These are phyloP conservation scores for Saccharomycopsis schoenii DNA, from an alignment of 805 yeast species.

Conservation along the genomic window DNA sequence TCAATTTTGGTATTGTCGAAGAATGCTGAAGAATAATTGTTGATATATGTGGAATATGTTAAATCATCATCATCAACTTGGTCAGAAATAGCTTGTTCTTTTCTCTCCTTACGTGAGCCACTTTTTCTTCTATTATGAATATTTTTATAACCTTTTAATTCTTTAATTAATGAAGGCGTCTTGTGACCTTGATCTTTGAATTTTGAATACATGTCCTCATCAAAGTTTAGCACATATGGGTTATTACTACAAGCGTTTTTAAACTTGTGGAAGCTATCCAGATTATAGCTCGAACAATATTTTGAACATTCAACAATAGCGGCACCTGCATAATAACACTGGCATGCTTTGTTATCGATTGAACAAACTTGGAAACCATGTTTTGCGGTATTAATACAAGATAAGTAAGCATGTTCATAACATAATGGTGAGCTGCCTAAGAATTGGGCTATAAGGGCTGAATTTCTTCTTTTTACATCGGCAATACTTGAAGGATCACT, in stretches of 20 bases:
- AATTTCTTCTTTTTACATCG: not conserved
- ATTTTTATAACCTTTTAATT: not conserved
- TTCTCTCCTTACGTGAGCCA: not conserved
- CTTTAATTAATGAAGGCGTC: not conserved
- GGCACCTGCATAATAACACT: slow-evolving; percentile 11
- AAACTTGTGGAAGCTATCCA: slow-evolving; percentile 5
- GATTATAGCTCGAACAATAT: slow-evolving; percentile 5
- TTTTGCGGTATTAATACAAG: slow-evolving; percentile 1
- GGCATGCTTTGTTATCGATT: slow-evolving; percentile 5
- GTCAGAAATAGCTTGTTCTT: not conserved
- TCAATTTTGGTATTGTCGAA: not conserved
- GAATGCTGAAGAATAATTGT: not conserved
- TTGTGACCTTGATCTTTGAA: slow-evolving; percentile 1
- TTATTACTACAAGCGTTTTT: slow-evolving; percentile 4
- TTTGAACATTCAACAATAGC: slow-evolving; percentile 11
- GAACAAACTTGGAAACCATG: slow-evolving; percentile 8
- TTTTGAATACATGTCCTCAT: not conserved
- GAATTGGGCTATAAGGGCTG: not conserved
- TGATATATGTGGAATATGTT: not conserved
- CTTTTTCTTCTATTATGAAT: not conserved
- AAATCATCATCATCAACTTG: not conserved
- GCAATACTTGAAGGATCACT: not conserved
- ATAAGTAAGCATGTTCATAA: not conserved
- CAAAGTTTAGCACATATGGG: slow-evolving; percentile 6
- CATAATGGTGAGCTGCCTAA: not conserved